A percentile compares a stretch with the other conserved stretches of the same genome.
Evolutionary conservation across 2,329 filamentous ascomycete genomes (phyloP).

Genomic region (Lomentospora prolificans): DNA sequence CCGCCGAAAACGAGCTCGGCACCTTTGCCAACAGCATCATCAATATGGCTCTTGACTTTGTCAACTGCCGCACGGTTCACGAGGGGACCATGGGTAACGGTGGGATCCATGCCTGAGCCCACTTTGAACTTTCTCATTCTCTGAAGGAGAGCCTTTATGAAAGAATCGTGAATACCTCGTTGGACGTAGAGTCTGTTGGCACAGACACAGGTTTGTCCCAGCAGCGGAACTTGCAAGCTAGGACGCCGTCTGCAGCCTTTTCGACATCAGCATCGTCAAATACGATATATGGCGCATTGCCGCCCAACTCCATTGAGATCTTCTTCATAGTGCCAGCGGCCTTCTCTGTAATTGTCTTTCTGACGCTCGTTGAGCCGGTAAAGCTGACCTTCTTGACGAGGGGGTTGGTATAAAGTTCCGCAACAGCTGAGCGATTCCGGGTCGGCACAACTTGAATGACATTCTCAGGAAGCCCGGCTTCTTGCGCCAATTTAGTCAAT

Average conservation of each 20-base stretch:
- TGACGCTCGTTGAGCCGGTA: constrained; percentile 47
- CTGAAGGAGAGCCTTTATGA: constrained; percentile 36
- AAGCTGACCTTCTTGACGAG: constrained; percentile 61
- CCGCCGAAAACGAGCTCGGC: constrained; percentile 50
- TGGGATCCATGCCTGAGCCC: constrained; percentile 43
- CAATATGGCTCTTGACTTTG: constrained; percentile 53
- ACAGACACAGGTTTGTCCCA: constrained; percentile 63
- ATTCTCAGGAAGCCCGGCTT: constrained; percentile 77
- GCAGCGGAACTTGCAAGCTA: constrained; percentile 61
- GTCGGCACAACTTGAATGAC: constrained; percentile 81
- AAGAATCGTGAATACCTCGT: constrained; percentile 47
- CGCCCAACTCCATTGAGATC: constrained; percentile 62
- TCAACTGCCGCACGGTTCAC: constrained; percentile 46
- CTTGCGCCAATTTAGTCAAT: constrained; percentile 68
- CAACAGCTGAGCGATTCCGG: constrained; percentile 70
- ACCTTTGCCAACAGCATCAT: constrained; percentile 53
- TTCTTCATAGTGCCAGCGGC: constrained; percentile 61
- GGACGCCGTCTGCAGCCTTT: constrained; percentile 53
- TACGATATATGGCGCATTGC: constrained; percentile 67
- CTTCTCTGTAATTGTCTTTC: constrained; percentile 55
- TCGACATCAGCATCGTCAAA: constrained; percentile 67
- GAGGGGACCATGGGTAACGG: constrained; percentile 49
- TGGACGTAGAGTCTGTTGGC: constrained; percentile 55
- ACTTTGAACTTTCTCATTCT: constrained; percentile 49
- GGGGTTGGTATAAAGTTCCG: constrained; percentile 30